Conservation (phyloP, 768 basidiomycete genomes). For the Xerocomellus intermedius region DNA sequence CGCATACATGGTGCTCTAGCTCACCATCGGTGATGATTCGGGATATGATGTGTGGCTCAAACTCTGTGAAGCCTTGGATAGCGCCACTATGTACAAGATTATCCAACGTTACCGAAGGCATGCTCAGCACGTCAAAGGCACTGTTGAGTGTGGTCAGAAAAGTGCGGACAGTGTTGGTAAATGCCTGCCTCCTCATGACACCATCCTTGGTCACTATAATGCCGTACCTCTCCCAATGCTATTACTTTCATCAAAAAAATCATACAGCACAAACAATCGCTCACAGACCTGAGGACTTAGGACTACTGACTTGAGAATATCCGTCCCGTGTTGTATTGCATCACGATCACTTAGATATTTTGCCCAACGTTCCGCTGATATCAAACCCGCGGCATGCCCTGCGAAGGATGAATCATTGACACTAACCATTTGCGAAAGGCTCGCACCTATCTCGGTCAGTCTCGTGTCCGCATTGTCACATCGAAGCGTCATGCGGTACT, state of each 20-base stretch:
- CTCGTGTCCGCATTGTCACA: conserved; percentile 88
- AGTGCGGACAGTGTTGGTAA: neutral
- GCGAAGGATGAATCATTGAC: conserved; percentile 1
- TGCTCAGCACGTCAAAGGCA: conserved; percentile 70
- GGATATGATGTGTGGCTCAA: conserved; percentile 52
- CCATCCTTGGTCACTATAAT: conserved; percentile 44
- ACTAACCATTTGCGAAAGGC: neutral
- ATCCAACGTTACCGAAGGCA: conserved; percentile 49
- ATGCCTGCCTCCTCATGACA: conserved; percentile 39
- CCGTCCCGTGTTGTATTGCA: conserved; percentile 35
- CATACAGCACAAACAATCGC: too few relatives aligned
- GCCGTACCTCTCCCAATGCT: conserved; percentile 46
- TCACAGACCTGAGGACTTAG: conserved; percentile 43
- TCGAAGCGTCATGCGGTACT: conserved; percentile 85
- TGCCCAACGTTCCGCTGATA: conserved; percentile 45
- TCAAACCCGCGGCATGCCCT: conserved; percentile 43
- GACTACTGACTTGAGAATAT: conserved; percentile 32
- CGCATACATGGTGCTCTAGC: conserved; percentile 8
- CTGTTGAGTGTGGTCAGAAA: conserved; percentile 37
- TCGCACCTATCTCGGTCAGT: conserved; percentile 69
- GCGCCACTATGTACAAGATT: conserved; percentile 47
- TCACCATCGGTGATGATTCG: conserved; percentile 74
- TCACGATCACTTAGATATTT: conserved; percentile 33
- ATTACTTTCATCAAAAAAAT: neutral
- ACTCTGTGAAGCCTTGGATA: conserved; percentile 36